Conservation (phyloP, 805 yeast genomes). For the Torulaspora indica region DNA sequence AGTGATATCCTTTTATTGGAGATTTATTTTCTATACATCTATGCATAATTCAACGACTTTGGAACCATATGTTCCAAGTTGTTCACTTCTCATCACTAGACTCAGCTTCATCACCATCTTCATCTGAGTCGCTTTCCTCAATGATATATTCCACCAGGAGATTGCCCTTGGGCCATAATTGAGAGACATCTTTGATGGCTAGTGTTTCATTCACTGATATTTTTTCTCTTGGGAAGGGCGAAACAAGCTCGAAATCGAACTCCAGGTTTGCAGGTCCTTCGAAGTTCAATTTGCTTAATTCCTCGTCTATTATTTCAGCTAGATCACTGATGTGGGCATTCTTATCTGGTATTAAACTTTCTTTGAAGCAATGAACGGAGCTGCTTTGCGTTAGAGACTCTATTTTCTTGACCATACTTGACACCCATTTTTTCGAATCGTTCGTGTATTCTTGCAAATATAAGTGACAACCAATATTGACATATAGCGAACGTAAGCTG, state of each 20-base stretch:
- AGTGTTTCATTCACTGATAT: slow-evolving; percentile 36
- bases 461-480: slow-evolving; percentile 26
- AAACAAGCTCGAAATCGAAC: slow-evolving; percentile 52
- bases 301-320: slow-evolving; percentile 12
- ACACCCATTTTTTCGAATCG: slow-evolving; percentile 66
- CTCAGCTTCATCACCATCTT: slow-evolving; percentile 12
- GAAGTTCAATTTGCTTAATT: slow-evolving; percentile 15
- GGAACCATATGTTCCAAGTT: not conserved
- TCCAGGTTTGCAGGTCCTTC: slow-evolving; percentile 1
- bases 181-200: slow-evolving; percentile 39
- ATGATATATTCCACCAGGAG: slow-evolving; percentile 47
- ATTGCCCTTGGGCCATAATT: slow-evolving; percentile 71
- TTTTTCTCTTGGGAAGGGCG: slow-evolving; percentile 59
- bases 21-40: not conserved
- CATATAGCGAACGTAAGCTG: slow-evolving; percentile 24
- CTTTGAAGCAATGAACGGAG: slow-evolving; percentile 23
- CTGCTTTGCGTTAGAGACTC: slow-evolving; percentile 17
- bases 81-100: slow-evolving; percentile 4
- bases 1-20: too few species aligned
- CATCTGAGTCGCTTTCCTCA: slow-evolving; percentile 31
- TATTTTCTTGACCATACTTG: slow-evolving; percentile 43
- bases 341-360: slow-evolving; percentile 8
- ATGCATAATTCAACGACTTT: not conserved
- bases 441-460: slow-evolving; percentile 46
- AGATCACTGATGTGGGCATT: slow-evolving; percentile 13